These are phyloP conservation scores for Leavenworthia alabamica DNA, from an alignment of 345 rosid species.

Conservation along the genomic window DNA sequence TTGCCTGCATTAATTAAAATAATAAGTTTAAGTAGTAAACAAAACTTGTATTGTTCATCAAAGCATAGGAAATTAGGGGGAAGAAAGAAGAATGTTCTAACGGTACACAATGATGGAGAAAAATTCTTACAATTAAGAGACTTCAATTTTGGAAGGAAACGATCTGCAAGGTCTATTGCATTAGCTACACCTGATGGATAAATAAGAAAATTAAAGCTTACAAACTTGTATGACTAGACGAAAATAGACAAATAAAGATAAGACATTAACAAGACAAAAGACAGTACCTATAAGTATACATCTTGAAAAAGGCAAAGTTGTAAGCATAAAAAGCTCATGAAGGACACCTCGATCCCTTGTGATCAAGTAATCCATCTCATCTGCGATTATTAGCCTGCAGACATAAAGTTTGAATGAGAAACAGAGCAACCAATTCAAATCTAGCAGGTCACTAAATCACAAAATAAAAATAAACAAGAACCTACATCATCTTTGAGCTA, in stretches of 20 bases:
- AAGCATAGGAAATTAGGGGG: not conserved
- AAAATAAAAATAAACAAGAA: not conserved
- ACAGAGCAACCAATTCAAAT: not conserved
- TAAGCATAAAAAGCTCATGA: conserved; percentile 90
- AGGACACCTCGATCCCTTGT: conserved; percentile 79
- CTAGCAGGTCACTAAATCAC: not conserved
- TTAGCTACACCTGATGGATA: conserved; percentile 68
- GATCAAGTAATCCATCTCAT: conserved; percentile 85
- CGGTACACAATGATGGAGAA: not conserved
- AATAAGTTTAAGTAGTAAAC: not conserved
- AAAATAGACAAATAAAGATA: conserved; percentile 43
- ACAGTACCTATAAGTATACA: conserved; percentile 73
- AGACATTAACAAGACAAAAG: not conserved
- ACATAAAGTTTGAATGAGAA: not conserved
- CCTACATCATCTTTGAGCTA: conserved; percentile 67
- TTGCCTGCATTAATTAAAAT: conserved; percentile 45
- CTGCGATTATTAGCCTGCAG: conserved; percentile 71
- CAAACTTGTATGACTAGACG: not conserved
- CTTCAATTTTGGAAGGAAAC: conserved; percentile 80
- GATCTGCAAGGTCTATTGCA: conserved; percentile 86
- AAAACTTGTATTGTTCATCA: not conserved
- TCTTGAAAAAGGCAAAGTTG: conserved; percentile 69
- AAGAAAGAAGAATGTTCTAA: not conserved
- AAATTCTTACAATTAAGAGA: conserved; percentile 65
- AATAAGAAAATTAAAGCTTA: not conserved